Conservation (phyloP, 1,139 yeast genomes). For the Debaryomyces sp. region DNA sequence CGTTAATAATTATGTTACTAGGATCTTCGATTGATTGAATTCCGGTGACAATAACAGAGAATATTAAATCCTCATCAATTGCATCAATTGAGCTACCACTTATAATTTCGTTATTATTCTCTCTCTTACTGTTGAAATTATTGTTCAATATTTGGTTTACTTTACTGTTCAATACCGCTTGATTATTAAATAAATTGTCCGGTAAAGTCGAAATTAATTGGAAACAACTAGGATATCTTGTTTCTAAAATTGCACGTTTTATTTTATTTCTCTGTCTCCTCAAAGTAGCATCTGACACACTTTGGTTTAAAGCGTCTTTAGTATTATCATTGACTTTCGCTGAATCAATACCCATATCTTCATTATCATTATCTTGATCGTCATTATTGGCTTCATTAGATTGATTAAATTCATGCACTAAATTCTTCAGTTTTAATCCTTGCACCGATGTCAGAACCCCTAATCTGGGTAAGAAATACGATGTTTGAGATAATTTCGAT, state of each 20-base stretch:
- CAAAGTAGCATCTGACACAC: constrained; percentile 36
- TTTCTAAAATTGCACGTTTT: constrained; percentile 34
- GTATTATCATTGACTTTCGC: constrained; percentile 16
- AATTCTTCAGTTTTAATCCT: constrained; percentile 36
- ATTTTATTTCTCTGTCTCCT: constrained; percentile 37
- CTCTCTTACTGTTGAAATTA: constrained; percentile 20
- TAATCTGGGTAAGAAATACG: constrained; percentile 45
- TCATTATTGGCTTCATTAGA: constrained; percentile 23
- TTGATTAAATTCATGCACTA: constrained; percentile 11
- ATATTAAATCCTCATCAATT: constrained; percentile 44
- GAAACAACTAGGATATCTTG: constrained; percentile 42
- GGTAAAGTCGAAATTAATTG: constrained; percentile 39
- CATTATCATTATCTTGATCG: constrained; percentile 44
- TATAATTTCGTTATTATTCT: constrained; percentile 25
- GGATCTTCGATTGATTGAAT: constrained; percentile 23
- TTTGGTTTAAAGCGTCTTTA: constrained; percentile 9
- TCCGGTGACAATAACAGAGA: constrained; percentile 38
- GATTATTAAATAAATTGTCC: constrained; percentile 40
- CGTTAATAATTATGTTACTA: neutral
- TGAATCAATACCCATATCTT: constrained; percentile 43
- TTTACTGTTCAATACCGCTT: constrained; percentile 34
- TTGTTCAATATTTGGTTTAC: constrained; percentile 28
- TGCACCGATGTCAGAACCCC: constrained; percentile 53
- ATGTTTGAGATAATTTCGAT: constrained; percentile 42
- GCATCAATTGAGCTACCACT: constrained; percentile 29